Evolutionary conservation across 352 stramenopile genomes (phyloP).

Genomic region (Phytophthora meadii): DNA sequence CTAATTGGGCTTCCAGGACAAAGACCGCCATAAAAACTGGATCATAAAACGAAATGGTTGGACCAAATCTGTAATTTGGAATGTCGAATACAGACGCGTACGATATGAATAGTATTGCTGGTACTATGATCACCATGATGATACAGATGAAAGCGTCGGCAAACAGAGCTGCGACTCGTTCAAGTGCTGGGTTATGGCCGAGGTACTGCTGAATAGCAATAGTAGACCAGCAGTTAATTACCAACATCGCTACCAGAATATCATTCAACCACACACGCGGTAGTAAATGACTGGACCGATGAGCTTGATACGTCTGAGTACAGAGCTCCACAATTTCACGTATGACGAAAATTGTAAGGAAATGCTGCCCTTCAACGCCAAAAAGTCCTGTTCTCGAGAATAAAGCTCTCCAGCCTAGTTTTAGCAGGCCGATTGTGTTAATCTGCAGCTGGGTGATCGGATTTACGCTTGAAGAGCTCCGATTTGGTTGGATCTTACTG

Average conservation of each 20-base stretch:
- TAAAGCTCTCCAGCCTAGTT: background rate
- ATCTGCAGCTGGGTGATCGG: background rate
- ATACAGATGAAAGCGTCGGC: slow-evolving; percentile 10
- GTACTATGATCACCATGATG: background rate
- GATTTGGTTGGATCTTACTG: background rate
- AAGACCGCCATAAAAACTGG: slow-evolving; percentile 5
- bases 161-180: slow-evolving; percentile 5
- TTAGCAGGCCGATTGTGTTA: background rate
- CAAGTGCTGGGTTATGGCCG: slow-evolving; percentile 1
- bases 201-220: slow-evolving; percentile 54
- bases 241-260: slow-evolving; percentile 27
- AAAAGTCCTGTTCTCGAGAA: slow-evolving; percentile 6
- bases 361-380: slow-evolving; percentile 18
- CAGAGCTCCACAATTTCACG: slow-evolving; percentile 21
- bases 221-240: slow-evolving; percentile 59
- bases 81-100: slow-evolving; percentile 1
- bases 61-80: slow-evolving; percentile 1
- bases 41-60: background rate
- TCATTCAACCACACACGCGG: slow-evolving; percentile 30
- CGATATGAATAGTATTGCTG: background rate
- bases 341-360: slow-evolving; percentile 22
- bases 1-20: slow-evolving; percentile 5
- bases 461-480: background rate
- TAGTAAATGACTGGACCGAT: slow-evolving; percentile 25
- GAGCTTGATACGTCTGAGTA: slow-evolving; percentile 25